These are phyloP conservation scores for Moesziomyces parantarcticus DNA, from an alignment of 1,284 basidiomycete species.

Conservation along the genomic window DNA sequence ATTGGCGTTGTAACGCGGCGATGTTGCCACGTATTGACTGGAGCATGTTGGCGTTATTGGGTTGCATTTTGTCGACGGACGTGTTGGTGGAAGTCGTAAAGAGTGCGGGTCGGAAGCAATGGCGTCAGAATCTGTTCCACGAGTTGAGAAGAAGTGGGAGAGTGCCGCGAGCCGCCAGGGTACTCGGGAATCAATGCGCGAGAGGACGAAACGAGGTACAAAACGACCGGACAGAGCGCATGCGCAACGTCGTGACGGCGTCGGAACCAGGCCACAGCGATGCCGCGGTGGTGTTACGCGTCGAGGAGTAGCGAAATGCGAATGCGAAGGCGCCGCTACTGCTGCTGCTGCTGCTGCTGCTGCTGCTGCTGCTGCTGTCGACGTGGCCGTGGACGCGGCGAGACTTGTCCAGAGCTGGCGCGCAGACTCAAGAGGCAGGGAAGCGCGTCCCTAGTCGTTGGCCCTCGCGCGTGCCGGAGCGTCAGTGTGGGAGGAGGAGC, in stretches of 20 bases:
- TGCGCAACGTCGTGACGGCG: not conserved
- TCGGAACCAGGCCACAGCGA: too few relatives aligned
- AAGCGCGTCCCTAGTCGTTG: slow-evolving; percentile 3
- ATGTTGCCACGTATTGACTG: slow-evolving; percentile 58
- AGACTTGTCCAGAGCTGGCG: too few relatives aligned
- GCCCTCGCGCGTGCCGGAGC: not conserved
- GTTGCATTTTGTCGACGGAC: not conserved
- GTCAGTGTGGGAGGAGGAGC: not conserved
- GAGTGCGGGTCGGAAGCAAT: not conserved
- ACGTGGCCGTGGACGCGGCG: too few relatives aligned
- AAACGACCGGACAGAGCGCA: not conserved
- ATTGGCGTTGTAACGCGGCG: slow-evolving; percentile 58
- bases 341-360: too few relatives aligned
- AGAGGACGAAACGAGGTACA: not conserved
- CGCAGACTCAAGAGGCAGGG: not conserved
- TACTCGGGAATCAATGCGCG: slow-evolving; percentile 2
- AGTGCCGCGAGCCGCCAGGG: slow-evolving; percentile 1
- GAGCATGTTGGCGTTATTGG: slow-evolving; percentile 10
- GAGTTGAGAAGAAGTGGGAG: not conserved
- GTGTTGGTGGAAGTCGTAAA: not conserved
- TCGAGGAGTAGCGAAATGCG: too few relatives aligned
- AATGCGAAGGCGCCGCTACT: too few relatives aligned
- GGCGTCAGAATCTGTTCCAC: slow-evolving; percentile 6
- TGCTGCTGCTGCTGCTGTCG: too few relatives aligned
- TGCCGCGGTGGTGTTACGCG: too few relatives aligned